These are phyloP conservation scores for Xylariaceae sp. DNA, from an alignment of 2,329 filamentous ascomycete species.

Conservation along the genomic window DNA sequence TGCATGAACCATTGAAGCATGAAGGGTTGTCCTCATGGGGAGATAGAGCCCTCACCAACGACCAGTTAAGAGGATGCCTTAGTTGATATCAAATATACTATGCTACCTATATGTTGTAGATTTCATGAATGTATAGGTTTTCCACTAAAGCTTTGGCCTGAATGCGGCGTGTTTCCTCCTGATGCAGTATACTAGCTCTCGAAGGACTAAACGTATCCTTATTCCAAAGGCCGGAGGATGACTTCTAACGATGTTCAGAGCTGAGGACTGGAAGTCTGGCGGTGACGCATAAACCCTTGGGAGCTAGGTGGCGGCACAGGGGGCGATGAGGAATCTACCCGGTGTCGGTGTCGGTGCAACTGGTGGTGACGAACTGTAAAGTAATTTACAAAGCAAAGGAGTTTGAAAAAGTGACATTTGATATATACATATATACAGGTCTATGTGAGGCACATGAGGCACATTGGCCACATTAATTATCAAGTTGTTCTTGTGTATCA, in stretches of 20 bases:
- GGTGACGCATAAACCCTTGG: slow-evolving; percentile 42
- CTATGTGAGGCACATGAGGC: not conserved
- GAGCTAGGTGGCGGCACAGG: slow-evolving; percentile 32
- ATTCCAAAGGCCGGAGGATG: slow-evolving; percentile 37
- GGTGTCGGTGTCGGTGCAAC: slow-evolving; percentile 33
- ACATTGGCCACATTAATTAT: not conserved
- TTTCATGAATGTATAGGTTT: too few relatives aligned
- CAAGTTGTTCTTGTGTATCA: not conserved
- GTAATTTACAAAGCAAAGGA: not conserved
- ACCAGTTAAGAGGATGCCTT: too few relatives aligned
- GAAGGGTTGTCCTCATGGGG: too few relatives aligned
- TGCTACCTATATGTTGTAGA: too few relatives aligned
- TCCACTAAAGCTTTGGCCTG: slow-evolving; percentile 37
- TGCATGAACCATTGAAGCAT: too few relatives aligned
- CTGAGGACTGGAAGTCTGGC: slow-evolving; percentile 44
- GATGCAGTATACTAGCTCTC: slow-evolving; percentile 43
- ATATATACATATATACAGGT: not conserved
- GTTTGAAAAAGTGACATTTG: not conserved
- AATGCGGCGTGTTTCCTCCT: slow-evolving; percentile 31
- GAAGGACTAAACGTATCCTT: slow-evolving; percentile 40
- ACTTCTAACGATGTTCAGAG: slow-evolving; percentile 35
- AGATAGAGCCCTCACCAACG: too few relatives aligned
- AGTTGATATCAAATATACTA: too few relatives aligned
- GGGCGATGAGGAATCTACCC: slow-evolving; percentile 28
- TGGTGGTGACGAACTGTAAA: slow-evolving; percentile 32